These are phyloP conservation scores for Pleurostoma richardsiae DNA, from an alignment of 2,329 filamentous ascomycete species.

Conservation along the genomic window DNA sequence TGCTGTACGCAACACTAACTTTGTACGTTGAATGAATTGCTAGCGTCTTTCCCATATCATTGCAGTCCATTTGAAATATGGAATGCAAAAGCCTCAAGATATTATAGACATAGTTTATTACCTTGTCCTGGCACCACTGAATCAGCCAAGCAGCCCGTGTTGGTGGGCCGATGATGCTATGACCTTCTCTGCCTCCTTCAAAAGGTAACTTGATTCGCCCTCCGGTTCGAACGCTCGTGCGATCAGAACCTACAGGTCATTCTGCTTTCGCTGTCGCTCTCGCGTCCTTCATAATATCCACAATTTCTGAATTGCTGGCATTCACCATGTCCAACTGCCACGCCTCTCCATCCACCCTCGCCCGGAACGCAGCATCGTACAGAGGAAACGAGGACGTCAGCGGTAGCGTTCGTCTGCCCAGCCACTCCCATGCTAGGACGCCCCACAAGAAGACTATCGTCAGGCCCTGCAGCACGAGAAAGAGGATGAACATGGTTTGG, in stretches of 20 bases:
- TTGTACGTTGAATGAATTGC: too few relatives aligned
- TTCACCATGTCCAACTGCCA: background rate
- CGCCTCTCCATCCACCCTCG: background rate
- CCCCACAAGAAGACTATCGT: slow-evolving; percentile 1
- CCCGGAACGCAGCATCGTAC: slow-evolving; percentile 4
- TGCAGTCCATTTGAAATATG: too few relatives aligned
- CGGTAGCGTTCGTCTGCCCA: background rate
- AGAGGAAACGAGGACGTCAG: slow-evolving; percentile 5
- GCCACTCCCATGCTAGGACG: slow-evolving; percentile 1
- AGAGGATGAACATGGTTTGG: slow-evolving; percentile 3
- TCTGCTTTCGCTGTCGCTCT: background rate
- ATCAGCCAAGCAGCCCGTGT: too few relatives aligned
- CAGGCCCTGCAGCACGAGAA: background rate
- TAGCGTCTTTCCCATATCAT: too few relatives aligned
- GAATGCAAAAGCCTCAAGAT: too few relatives aligned
- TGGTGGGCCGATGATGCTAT: too few relatives aligned
- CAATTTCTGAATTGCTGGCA: background rate
- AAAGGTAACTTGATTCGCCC: too few relatives aligned
- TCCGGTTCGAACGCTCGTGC: too few relatives aligned
- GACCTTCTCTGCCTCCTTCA: too few relatives aligned
- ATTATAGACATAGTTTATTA: too few relatives aligned
- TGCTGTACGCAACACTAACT: too few relatives aligned
- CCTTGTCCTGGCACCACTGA: too few relatives aligned
- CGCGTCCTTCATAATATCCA: background rate
- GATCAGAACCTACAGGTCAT: background rate